Conservation (phyloP, 2,329 filamentous ascomycete species). For the Endoconidiophora laricicola region DNA sequence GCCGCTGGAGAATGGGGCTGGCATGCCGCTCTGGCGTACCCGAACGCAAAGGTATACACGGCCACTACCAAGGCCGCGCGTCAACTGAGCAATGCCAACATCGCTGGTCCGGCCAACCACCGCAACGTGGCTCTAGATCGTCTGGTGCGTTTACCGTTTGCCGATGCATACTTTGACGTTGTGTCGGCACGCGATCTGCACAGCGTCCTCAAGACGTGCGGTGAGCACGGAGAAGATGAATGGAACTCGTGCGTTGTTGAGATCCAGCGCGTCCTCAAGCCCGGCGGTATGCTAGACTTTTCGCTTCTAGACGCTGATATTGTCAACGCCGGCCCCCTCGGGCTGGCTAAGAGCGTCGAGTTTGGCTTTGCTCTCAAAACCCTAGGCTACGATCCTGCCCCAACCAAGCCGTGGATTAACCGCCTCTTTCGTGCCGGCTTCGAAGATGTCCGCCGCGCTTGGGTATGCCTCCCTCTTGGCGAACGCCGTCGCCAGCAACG, state of each 20-base stretch:
- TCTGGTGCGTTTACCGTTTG: constrained; percentile 70
- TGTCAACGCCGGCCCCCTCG: constrained; percentile 64
- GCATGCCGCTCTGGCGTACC: constrained; percentile 76
- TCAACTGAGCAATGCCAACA: constrained; percentile 54
- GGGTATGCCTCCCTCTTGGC: constrained; percentile 80
- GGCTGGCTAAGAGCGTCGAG: constrained; percentile 71
- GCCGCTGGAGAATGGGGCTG: constrained; percentile 87
- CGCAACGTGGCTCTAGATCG: constrained; percentile 62
- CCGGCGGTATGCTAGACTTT: constrained; percentile 85
- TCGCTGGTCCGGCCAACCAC: constrained; percentile 77
- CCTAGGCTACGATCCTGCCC: constrained; percentile 72
- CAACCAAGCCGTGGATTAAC: constrained; percentile 64
- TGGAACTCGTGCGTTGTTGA: constrained; percentile 75
- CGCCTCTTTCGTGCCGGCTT: constrained; percentile 65
- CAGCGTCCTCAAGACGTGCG: constrained; percentile 59
- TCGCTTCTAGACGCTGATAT: constrained; percentile 79
- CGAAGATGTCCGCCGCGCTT: constrained; percentile 62
- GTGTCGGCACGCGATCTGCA: constrained; percentile 81
- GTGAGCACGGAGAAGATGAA: constrained; percentile 58
- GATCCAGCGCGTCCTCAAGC: constrained; percentile 81
- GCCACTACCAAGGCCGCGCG: constrained; percentile 59
- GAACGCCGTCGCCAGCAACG: constrained; percentile 15
- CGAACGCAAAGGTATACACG: constrained; percentile 73
- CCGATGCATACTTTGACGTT: constrained; percentile 73
- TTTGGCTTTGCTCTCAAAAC: constrained; percentile 83